These are phyloP conservation scores for Helichrysum umbraculigerum DNA, from an alignment of 129 eudicot species.

Conservation along the genomic window DNA sequence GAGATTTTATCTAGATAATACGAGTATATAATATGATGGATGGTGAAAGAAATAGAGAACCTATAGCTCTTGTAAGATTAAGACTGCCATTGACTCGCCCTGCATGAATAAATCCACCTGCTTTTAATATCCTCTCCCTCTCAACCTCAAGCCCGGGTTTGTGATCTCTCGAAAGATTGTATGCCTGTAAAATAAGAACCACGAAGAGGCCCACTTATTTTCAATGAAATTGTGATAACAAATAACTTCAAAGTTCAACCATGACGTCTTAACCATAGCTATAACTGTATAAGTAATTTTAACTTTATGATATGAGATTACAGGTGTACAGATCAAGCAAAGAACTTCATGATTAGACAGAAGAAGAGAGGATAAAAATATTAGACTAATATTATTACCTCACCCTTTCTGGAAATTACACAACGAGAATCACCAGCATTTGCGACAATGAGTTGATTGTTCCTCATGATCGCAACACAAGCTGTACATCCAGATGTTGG, in stretches of 20 bases:
- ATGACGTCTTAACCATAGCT: not conserved
- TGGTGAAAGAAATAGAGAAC: slow-evolving; percentile 34
- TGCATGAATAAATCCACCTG: slow-evolving; percentile 96
- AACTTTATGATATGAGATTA: not conserved
- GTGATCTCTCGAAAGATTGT: slow-evolving; percentile 89
- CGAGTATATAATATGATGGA: not conserved
- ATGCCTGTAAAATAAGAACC: slow-evolving; percentile 57
- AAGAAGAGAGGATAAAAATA: not conserved
- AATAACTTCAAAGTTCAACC: not conserved
- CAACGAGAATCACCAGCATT: slow-evolving; percentile 99
- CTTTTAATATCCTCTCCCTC: slow-evolving; percentile 85
- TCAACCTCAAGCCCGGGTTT: slow-evolving; percentile 92
- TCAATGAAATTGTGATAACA: not conserved
- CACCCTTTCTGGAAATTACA: slow-evolving; percentile 90
- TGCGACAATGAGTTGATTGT: slow-evolving; percentile 75
- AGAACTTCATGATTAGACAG: slow-evolving; percentile 11
- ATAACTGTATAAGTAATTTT: not conserved
- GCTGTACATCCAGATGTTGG: slow-evolving; percentile 98
- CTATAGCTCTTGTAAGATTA: slow-evolving; percentile 97
- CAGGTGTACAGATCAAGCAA: slow-evolving; percentile 1
- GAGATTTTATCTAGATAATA: not conserved
- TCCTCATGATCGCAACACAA: slow-evolving; percentile 81
- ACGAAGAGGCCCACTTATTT: not conserved
- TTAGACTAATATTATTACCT: slow-evolving; percentile 63
- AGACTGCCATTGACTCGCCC: slow-evolving; percentile 95